Base-by-base conservation (phyloP, 1,139 yeast species). In the Diutina siamensis region DNA sequence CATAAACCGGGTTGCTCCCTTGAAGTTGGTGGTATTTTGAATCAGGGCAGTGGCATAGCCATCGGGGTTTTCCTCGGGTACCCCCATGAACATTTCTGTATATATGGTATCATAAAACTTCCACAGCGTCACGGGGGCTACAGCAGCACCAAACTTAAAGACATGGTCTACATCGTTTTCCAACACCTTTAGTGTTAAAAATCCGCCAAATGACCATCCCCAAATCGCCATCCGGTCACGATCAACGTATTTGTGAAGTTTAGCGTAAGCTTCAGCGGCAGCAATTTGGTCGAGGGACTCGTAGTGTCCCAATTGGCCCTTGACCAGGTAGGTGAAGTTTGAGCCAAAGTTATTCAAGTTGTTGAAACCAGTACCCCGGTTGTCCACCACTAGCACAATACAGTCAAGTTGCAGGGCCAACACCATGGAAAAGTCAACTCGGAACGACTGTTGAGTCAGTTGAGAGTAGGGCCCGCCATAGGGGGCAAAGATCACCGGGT, bases 141-240 rank as follows among this genome's bases (percentile, higher is more conserved):
- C 86, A 0, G 89, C 71, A 58, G 80, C 74, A 13, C 89, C 92
- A 56, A 76, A 83, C 44, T 75, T 76, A 62, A 83, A 83, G 2
- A 68, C 64, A 44, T 72, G 68, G 33, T 74, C 69, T 9, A 63
- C 63, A 58, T 83, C 92, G 21, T 73, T 69, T 60, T 83, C 92
- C 46, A 83, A 60, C 0, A 89, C 81, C 56, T 83, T 83, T 52
- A 83, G 67, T 0, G 94, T 81, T 66, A 82, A 70, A 57, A 75
- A 83, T 0, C 92, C 94, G 48, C 94, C 94, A 56, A 83, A 83
- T 2, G 88, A 81, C 89, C 92, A 83, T 5, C 94, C 94, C 80
- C 87, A 83, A 46, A 83, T 75, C 1, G 86, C 85, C 12, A 83
- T 76, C 51, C 76, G 68, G 3, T 66, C 64, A 7, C 63, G 56